phyloP scores from a whole-genome alignment of 768 basidiomycete species.

The Lepiota venenata region DNA sequence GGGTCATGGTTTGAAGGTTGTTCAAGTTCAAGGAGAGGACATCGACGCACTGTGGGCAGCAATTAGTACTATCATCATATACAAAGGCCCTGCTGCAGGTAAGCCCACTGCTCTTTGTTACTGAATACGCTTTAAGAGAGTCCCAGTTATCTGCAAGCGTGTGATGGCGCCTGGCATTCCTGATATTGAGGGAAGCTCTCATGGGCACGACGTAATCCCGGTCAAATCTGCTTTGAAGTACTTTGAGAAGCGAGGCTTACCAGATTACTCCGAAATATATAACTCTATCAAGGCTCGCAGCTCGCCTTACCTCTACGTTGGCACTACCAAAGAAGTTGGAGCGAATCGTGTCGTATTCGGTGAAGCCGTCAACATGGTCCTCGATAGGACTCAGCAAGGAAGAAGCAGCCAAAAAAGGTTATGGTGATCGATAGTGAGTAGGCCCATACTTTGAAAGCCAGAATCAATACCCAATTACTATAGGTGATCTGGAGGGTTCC shows the following conservation, averaged over 20 bases:
- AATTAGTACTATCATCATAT: slow-evolving; percentile 47
- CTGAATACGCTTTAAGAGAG: not conserved
- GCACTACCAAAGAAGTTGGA: slow-evolving; percentile 69
- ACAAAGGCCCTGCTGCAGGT: slow-evolving; percentile 81
- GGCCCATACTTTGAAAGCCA: not conserved
- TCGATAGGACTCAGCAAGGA: slow-evolving; percentile 74
- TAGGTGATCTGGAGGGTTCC: slow-evolving; percentile 84
- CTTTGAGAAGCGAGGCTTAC: slow-evolving; percentile 61
- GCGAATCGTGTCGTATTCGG: slow-evolving; percentile 86
- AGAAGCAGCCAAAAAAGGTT: slow-evolving; percentile 73
- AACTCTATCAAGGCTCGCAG: slow-evolving; percentile 57
- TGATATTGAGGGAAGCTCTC: slow-evolving; percentile 73
- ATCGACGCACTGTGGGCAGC: slow-evolving; percentile 74
- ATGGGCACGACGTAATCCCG: slow-evolving; percentile 86
- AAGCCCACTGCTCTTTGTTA: slow-evolving; percentile 16
- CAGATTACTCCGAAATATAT: slow-evolving; percentile 52
- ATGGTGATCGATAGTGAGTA: slow-evolving; percentile 85
- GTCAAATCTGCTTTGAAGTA: slow-evolving; percentile 78
- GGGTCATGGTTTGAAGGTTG: slow-evolving; percentile 80
- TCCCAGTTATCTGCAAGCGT: slow-evolving; percentile 65
- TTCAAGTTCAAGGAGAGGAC: slow-evolving; percentile 75
- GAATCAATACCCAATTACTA: not conserved
- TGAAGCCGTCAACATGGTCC: slow-evolving; percentile 75
- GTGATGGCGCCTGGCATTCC: slow-evolving; percentile 65
- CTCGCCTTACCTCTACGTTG: slow-evolving; percentile 59